Evolutionary conservation across 352 stramenopile species (phyloP).

Genomic region (Phytophthora pluvialis): DNA sequence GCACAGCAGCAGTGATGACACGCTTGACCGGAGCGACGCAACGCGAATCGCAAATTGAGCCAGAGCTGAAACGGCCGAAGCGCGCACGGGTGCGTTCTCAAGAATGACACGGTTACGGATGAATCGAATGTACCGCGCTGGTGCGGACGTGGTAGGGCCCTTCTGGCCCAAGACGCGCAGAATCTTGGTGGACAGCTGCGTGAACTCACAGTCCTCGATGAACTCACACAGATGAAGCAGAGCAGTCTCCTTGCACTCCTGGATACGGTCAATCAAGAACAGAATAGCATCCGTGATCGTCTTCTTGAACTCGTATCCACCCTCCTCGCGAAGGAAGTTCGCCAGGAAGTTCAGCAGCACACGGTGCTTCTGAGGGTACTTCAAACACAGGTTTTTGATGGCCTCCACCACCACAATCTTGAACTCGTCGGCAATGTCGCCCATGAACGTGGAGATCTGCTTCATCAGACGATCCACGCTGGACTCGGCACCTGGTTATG

Average conservation of each 20-base stretch:
- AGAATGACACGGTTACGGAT: conserved; percentile 99
- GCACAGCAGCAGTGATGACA: conserved; percentile 95
- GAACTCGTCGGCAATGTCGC: conserved; percentile 99
- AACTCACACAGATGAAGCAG: conserved; percentile 99
- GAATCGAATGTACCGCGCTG: conserved; percentile 98
- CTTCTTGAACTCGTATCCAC: conserved; percentile 99
- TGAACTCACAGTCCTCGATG: conserved; percentile 98
- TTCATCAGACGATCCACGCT: conserved; percentile 97
- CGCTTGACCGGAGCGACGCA: conserved; percentile 92
- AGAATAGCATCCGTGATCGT: conserved; percentile 98
- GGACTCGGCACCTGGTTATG: conserved; percentile 87
- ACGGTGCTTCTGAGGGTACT: conserved; percentile 98
- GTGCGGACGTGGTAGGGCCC: conserved; percentile 93
- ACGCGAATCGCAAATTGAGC: conserved; percentile 96
- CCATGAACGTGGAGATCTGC: conserved; percentile 99
- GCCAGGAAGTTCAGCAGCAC: conserved; percentile 98
- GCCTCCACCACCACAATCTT: conserved; percentile 99
- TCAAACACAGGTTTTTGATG: conserved; percentile 98
- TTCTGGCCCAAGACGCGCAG: conserved; percentile 96
- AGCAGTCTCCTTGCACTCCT: conserved; percentile 96
- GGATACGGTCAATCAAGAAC: conserved; percentile 96
- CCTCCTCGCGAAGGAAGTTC: conserved; percentile 96
- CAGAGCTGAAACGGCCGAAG: conserved; percentile 96
- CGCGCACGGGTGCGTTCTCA: conserved; percentile 96
- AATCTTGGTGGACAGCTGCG: conserved; percentile 93